These are phyloP conservation scores for Waltergamsia citrina DNA, from an alignment of 2,329 filamentous ascomycete genomes.

Conservation along the genomic window DNA sequence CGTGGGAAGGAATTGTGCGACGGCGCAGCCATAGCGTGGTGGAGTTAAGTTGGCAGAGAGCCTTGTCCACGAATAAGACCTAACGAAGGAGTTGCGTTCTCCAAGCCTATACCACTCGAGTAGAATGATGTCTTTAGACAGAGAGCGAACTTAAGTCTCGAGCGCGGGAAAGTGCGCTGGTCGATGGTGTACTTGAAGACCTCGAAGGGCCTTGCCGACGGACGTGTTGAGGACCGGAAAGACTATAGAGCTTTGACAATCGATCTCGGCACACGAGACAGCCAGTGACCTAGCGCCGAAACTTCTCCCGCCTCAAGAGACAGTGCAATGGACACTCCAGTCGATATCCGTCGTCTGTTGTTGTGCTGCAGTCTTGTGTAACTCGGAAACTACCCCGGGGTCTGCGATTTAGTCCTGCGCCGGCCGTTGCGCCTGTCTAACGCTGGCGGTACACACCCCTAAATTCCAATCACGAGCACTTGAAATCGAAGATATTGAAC, in stretches of 20 bases:
- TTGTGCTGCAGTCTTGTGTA: slow-evolving; percentile 12
- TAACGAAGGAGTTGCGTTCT: no score
- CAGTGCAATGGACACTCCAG: slow-evolving; percentile 7
- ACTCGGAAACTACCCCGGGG: slow-evolving; percentile 6
- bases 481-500: no score
- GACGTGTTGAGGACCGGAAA: no score
- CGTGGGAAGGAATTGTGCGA: slow-evolving; percentile 49
- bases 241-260: slow-evolving; percentile 8
- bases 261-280: slow-evolving; percentile 8
- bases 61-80: no score
- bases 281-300: slow-evolving; percentile 1
- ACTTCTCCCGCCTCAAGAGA: slow-evolving; percentile 4
- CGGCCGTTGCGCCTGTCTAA: neutral
- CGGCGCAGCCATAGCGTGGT: slow-evolving; percentile 35
- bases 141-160: no score
- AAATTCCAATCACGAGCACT: no score
- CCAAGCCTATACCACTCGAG: no score
- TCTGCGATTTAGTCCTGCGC: neutral
- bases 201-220: no score
- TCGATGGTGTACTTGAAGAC: no score
- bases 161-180: no score
- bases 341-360: slow-evolving; percentile 11
- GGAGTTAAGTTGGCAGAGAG: neutral
- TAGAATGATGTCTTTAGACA: no score
- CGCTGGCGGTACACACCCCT: no score